Percentiles rank a stretch among this genome's conserved stretches.
phyloP scores from a whole-genome alignment of 2,329 filamentous ascomycete species.

The Colletotrichum tropicicola region DNA sequence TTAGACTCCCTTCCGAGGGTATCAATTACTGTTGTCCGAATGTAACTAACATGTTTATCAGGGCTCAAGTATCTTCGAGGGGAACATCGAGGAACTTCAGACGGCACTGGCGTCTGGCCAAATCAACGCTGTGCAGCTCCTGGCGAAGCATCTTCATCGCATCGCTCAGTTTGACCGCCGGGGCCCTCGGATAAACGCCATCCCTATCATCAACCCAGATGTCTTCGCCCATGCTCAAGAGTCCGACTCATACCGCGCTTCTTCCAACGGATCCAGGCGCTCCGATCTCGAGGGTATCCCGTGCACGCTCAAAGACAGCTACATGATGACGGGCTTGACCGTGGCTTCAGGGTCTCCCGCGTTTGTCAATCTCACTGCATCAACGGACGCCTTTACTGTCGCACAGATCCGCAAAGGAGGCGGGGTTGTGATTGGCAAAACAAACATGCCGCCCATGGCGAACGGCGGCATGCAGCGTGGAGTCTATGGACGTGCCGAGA shows the following conservation, averaged over 20 bases:
- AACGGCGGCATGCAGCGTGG: constrained; percentile 67
- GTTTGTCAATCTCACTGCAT: constrained; percentile 57
- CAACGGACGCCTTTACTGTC: constrained; percentile 61
- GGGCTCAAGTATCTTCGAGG: constrained; percentile 33
- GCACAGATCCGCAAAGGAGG: constrained; percentile 55
- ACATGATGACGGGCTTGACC: constrained; percentile 61
- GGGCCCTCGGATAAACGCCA: constrained; percentile 36
- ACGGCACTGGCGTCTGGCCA: constrained; percentile 27
- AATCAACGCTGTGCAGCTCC: constrained; percentile 38
- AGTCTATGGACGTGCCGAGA: constrained; percentile 63
- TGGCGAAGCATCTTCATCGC: constrained; percentile 36
- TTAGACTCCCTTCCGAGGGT: not conserved
- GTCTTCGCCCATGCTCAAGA: constrained; percentile 38
- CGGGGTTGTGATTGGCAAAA: constrained; percentile 60
- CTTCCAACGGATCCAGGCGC: constrained; percentile 30
- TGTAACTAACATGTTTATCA: not conserved
- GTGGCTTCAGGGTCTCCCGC: constrained; percentile 64
- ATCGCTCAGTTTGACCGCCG: constrained; percentile 37
- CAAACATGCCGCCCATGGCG: constrained; percentile 67
- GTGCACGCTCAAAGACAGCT: constrained; percentile 66
- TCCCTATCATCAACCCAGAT: constrained; percentile 35
- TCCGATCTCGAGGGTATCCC: constrained; percentile 62
- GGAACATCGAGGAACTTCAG: constrained; percentile 36
- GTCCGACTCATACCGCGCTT: constrained; percentile 36
- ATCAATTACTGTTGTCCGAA: not conserved